Evolutionary conservation across 2,329 filamentous ascomycete species (phyloP), one percentile per base, ranked within the genome.

Genomic region (Mariannaea sp.): DNA sequence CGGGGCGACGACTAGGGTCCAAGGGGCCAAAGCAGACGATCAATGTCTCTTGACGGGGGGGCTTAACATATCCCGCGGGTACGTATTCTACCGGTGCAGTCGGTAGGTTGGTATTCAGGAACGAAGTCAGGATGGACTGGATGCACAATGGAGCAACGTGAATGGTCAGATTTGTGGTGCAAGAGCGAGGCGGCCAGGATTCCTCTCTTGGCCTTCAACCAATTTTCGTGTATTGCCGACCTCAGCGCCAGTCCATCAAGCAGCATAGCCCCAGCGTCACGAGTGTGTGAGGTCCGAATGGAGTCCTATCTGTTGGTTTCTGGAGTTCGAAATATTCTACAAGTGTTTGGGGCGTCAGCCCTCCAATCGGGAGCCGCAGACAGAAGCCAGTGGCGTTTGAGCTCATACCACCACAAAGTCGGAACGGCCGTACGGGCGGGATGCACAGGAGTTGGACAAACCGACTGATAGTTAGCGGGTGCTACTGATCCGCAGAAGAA

Each of bases 401-500:
- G 45, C 42, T 45, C 33, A 33, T 40, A 42, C 36, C 24, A 47
- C 45, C 40, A 27, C 40, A 44, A 24, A 29, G 36, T 36, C 20
- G 27, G 43, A n/a, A 16, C 39, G 19, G 32, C 19, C 39, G 51
- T 33, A 26, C 40, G 44, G 33, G 26, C 40, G 19, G 26, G 14
- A 32, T 27, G 29, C 36, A 20, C 46, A 19, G 38, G 53, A 45
- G 52, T 41, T 36, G 52, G 52, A 50, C 42, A n/a, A n/a, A n/a
- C n/a, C n/a, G n/a, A n/a, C n/a, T n/a, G n/a, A n/a, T n/a, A n/a
- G n/a, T n/a, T n/a, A n/a, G n/a, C n/a, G n/a, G n/a, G n/a, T n/a
- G n/a, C n/a, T n/a, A 41, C 20, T 47, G 54, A 55, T 65, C 53
- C 55, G 51, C 48, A 46, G 38, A 58, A 56, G 49, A 57, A n/a